Evolutionary conservation across 2,329 filamentous ascomycete genomes (phyloP), one percentile per base, ranked within the genome.

Genomic region (Remersonia thermophila): DNA sequence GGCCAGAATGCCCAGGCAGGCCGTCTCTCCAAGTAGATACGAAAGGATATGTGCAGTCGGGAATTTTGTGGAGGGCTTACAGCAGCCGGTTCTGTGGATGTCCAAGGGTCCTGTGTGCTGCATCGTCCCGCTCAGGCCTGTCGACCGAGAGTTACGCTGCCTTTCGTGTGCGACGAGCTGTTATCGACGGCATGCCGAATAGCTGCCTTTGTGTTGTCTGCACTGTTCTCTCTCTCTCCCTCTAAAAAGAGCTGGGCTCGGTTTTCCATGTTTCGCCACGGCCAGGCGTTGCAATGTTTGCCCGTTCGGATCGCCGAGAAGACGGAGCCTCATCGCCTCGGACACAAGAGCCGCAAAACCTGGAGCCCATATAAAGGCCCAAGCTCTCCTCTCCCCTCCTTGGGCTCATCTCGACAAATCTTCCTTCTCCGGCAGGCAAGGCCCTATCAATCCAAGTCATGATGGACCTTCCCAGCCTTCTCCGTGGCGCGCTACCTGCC

Each of bases 381-480:
- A n/a, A n/a, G n/a, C n/a, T n/a, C n/a, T n/a, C n/a, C n/a, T n/a
- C n/a, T n/a, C n/a, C n/a, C n/a, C n/a, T n/a, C n/a, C n/a, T n/a
- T n/a, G n/a, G n/a, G n/a, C n/a, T n/a, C n/a, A n/a, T n/a, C n/a
- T n/a, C n/a, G n/a, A n/a, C n/a, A n/a, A n/a, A n/a, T 28, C 25
- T 13, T 9, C 18, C 7, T 26, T 13, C 18, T 10, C 28, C 7
- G 5, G 13, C 3, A 8, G 12, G 18, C 4, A 15, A 7, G 13
- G 27, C 27, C 27, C 5, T n/a, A 12, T 28, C 10, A 30, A 26
- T 20, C 15, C 30, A 30, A 7, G 16, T 15, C n/a, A 38, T 18
- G 9, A 54, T 55, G 51, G 51, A 53, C 35, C 43, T 55, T 33
- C 41, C 37, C 16, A 42, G 37, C 30, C 25, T 51, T 7, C 18